phyloP scores from a whole-genome alignment of 108 stramenopile species.

The Phaeodactylum tricornutum region DNA sequence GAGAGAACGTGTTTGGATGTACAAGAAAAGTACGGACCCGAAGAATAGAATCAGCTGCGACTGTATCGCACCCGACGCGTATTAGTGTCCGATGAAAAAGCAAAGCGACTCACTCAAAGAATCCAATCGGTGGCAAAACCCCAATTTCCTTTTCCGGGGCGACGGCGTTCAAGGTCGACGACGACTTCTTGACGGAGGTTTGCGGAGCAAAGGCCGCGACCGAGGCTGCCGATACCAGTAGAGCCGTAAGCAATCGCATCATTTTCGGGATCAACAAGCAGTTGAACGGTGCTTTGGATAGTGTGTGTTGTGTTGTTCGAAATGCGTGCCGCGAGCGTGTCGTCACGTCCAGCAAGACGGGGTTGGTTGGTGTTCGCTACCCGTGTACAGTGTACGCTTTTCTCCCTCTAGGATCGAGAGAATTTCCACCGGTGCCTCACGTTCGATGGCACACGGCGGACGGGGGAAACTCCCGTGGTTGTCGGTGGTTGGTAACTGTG shows the following conservation, averaged over 20 bases:
- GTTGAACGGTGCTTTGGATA: too few species aligned
- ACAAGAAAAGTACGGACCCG: too few species aligned
- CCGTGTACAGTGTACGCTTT: too few species aligned
- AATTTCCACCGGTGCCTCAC: too few species aligned
- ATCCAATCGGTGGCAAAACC: constrained; percentile 6
- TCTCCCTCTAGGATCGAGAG: too few species aligned
- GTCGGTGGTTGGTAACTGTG: too few species aligned
- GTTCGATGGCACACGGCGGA: too few species aligned
- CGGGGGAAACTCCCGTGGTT: too few species aligned
- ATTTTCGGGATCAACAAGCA: neutral
- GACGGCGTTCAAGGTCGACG: neutral
- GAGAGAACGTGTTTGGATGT: constrained; percentile 1
- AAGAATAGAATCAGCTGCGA: neutral
- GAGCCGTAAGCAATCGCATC: neutral
- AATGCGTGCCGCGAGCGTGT: too few species aligned
- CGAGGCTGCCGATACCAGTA: neutral
- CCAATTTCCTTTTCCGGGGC: constrained; percentile 10
- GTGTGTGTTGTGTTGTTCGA: too few species aligned
- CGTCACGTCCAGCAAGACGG: too few species aligned
- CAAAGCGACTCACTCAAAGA: constrained; percentile 8
- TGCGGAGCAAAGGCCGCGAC: neutral
- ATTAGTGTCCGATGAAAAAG: neutral
- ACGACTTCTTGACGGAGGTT: neutral
- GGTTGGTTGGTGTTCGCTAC: too few species aligned
- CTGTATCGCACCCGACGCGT: neutral